Evolutionary conservation across 2,329 filamentous ascomycete species (phyloP), one percentile per base, ranked within the genome.

Genomic region (Didymella segeticola): DNA sequence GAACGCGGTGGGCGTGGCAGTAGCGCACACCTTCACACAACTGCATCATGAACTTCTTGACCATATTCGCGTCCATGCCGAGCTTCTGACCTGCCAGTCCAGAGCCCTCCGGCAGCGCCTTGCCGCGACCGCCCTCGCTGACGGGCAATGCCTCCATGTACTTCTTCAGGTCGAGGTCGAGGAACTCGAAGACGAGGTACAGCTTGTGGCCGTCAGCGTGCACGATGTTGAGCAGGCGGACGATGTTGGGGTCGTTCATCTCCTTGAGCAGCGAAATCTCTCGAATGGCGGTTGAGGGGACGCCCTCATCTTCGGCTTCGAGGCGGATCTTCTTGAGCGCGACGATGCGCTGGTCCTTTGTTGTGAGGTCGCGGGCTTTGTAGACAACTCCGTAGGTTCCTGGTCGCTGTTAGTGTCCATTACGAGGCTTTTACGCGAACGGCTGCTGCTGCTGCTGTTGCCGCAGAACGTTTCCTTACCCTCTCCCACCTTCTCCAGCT

Each of bases 381-480:
- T 96, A 96, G 60, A 96, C 92, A 59, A 96, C 92, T 76, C 92
- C 92, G 74, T 96, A 96, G 14, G 92, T 96, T 69, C 92, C 92
- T 96, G 59, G 8, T 3, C 5, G n/a, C 19, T 17, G 31, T 53
- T 15, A 53, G 43, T n/a, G 5, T 1, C 11, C 19, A 19, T 5
- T 25, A 7, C 20, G 2, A 7, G 8, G 7, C 9, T 5, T 5
- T 3, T 10, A 19, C 29, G 11, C 9, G 15, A 25, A 19, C 5
- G 22, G 19, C 11, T 11, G 19, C 11, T 29, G 31, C 25, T 43
- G 25, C 5, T 26, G 19, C 11, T 11, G 19, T 8, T 29, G 31
- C 25, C 38, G 25, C 23, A 15, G 19, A n/a, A 12, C 3, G 12
- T 30, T 15, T 15, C n/a, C 64, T 68, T 79, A 95, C 92, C 92